phyloP scores from a whole-genome alignment of 352 stramenopile genomes.

The Phytophthora aleatoria region DNA sequence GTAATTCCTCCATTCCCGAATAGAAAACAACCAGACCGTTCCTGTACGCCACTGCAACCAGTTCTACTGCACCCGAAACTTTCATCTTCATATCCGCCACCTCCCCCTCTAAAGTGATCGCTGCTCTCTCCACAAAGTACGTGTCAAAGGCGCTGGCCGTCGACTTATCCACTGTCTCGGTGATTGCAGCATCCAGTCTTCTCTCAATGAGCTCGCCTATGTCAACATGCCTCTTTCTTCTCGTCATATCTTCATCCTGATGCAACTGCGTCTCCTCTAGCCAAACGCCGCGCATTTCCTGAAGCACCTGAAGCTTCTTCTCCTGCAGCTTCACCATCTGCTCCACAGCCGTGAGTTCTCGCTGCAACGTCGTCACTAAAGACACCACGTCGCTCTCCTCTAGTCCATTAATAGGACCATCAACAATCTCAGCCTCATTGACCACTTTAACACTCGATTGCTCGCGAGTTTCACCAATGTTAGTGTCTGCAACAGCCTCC shows the following conservation, averaged over 20 bases:
- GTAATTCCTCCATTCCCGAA: slow-evolving; percentile 26
- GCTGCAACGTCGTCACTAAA: slow-evolving; percentile 24
- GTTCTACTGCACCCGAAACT: slow-evolving; percentile 24
- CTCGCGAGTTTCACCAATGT: neutral
- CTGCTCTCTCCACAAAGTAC: slow-evolving; percentile 47
- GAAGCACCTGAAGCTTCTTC: slow-evolving; percentile 44
- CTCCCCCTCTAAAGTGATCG: slow-evolving; percentile 4
- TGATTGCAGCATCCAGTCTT: slow-evolving; percentile 24
- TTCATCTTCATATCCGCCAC: slow-evolving; percentile 53
- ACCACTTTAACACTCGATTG: neutral
- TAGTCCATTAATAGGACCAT: neutral
- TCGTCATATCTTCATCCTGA: neutral
- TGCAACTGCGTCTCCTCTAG: slow-evolving; percentile 21
- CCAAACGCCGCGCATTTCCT: slow-evolving; percentile 25
- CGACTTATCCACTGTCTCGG: neutral
- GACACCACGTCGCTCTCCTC: neutral
- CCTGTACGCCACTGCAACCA: slow-evolving; percentile 41
- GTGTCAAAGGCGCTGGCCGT: slow-evolving; percentile 32
- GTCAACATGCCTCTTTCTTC: neutral
- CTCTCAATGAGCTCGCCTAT: slow-evolving; percentile 24
- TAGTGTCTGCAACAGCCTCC: neutral
- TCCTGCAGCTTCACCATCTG: slow-evolving; percentile 49
- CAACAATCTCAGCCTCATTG: neutral
- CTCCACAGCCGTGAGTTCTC: slow-evolving; percentile 41
- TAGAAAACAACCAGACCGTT: slow-evolving; percentile 42